Evolutionary conservation across 2,329 filamentous ascomycete species (phyloP).

Genomic region (Trichophyton rubrum): DNA sequence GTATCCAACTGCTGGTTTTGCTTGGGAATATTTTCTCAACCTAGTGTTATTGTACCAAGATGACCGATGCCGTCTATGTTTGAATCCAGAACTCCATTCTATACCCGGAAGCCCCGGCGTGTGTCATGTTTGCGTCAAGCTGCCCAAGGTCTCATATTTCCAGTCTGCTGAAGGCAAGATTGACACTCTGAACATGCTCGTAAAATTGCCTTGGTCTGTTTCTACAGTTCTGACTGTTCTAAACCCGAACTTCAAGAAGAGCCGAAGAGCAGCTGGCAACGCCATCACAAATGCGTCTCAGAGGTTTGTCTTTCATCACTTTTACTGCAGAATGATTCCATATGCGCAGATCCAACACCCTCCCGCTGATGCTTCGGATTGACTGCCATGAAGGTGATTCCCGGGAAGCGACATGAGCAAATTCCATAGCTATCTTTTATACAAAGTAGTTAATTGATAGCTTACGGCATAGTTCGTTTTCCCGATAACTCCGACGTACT

Average conservation of each 20-base stretch:
- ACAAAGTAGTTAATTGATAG: neutral
- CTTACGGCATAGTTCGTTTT: neutral
- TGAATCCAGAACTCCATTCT: too few species aligned
- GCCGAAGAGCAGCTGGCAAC: neutral
- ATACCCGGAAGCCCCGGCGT: too few species aligned
- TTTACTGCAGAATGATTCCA: slow-evolving; percentile 12
- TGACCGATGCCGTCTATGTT: too few species aligned
- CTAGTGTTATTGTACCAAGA: too few species aligned
- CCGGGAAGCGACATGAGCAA: neutral
- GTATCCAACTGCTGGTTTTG: neutral
- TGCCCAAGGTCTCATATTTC: too few species aligned
- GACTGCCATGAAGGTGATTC: slow-evolving; percentile 13
- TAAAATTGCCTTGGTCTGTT: neutral
- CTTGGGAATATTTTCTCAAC: too few species aligned
- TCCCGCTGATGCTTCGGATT: slow-evolving; percentile 10
- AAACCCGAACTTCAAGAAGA: neutral
- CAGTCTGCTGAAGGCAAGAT: neutral
- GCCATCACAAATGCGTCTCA: neutral
- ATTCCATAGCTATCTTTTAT: neutral
- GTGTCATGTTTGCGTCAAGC: too few species aligned
- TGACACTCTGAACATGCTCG: neutral
- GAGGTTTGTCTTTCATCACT: neutral
- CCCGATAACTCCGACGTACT: neutral
- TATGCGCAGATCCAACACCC: slow-evolving; percentile 12
- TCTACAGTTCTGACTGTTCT: neutral